These are phyloP conservation scores for Penicillium steckii DNA, from an alignment of 495 filamentous ascomycete genomes.

Conservation along the genomic window DNA sequence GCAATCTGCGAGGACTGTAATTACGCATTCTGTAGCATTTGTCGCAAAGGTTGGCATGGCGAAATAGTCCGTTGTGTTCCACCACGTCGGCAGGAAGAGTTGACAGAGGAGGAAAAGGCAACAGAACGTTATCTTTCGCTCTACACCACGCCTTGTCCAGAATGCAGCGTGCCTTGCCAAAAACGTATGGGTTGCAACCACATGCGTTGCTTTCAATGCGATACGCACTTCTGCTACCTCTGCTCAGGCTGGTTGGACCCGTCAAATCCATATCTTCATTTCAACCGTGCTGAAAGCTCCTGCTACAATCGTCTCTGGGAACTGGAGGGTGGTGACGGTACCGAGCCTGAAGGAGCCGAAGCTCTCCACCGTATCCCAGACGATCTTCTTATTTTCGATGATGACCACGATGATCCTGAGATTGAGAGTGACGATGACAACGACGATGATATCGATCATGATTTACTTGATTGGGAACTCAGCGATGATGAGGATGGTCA, in stretches of 20 bases:
- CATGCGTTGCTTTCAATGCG: slow-evolving; percentile 91
- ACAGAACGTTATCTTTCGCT: slow-evolving; percentile 75
- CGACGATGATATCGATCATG: slow-evolving; percentile 32
- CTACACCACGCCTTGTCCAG: slow-evolving; percentile 88
- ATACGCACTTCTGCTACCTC: slow-evolving; percentile 93
- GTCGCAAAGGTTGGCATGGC: slow-evolving; percentile 83
- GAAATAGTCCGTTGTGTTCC: slow-evolving; percentile 66
- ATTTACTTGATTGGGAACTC: slow-evolving; percentile 27
- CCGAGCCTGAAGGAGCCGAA: slow-evolving; percentile 44
- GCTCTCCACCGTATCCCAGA: slow-evolving; percentile 42
- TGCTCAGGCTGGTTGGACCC: slow-evolving; percentile 83
- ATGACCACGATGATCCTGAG: slow-evolving; percentile 27
- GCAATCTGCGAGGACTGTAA: slow-evolving; percentile 85
- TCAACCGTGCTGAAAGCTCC: slow-evolving; percentile 61
- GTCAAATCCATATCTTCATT: slow-evolving; percentile 83
- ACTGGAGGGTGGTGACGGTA: slow-evolving; percentile 76
- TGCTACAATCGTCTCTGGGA: slow-evolving; percentile 92
- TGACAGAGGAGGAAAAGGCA: slow-evolving; percentile 80
- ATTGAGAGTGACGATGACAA: slow-evolving; percentile 19
- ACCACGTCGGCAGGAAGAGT: slow-evolving; percentile 57
- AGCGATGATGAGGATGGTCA: slow-evolving; percentile 29
- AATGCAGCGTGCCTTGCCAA: slow-evolving; percentile 78
- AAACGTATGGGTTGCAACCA: slow-evolving; percentile 97
- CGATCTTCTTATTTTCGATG: slow-evolving; percentile 37
- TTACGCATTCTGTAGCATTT: slow-evolving; percentile 86